Evolutionary conservation across 2,329 filamentous ascomycete species (phyloP).

Genomic region (Metarhizium sp.): DNA sequence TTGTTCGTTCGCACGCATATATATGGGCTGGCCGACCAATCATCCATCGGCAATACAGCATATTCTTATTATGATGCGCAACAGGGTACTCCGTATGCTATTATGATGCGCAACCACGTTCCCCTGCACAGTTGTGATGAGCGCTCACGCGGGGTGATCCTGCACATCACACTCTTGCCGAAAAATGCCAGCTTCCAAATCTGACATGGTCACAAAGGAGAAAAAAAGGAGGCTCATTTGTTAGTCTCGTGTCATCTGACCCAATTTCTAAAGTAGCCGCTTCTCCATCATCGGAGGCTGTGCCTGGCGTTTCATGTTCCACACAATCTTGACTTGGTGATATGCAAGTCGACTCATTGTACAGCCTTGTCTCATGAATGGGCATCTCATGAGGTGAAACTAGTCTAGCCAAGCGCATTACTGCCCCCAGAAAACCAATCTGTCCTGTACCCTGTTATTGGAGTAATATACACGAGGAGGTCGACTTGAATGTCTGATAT

Average conservation of each 20-base stretch:
- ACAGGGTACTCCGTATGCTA: too few relatives aligned
- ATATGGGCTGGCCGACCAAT: neutral
- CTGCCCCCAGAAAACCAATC: neutral
- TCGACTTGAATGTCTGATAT: neutral
- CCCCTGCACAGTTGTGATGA: too few relatives aligned
- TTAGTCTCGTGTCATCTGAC: neutral
- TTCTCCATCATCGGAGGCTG: neutral
- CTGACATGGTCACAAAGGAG: neutral
- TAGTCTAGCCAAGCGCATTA: neutral
- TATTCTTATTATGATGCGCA: too few relatives aligned
- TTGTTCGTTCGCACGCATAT: neutral
- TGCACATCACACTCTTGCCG: too few relatives aligned
- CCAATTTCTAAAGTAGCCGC: neutral
- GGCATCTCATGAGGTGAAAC: neutral
- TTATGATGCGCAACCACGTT: too few relatives aligned
- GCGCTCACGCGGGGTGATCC: too few relatives aligned
- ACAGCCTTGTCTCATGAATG: neutral
- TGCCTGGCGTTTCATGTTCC: neutral
- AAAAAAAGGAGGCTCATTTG: neutral
- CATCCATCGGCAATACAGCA: neutral
- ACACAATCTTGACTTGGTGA: neutral
- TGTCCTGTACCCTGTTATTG: neutral
- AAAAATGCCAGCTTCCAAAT: neutral
- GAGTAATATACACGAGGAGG: neutral
- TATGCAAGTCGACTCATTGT: neutral